Evolutionary conservation across 1,284 basidiomycete species (phyloP), one percentile per base, ranked within the genome.

Genomic region (Pyrrhoderma noxium): DNA sequence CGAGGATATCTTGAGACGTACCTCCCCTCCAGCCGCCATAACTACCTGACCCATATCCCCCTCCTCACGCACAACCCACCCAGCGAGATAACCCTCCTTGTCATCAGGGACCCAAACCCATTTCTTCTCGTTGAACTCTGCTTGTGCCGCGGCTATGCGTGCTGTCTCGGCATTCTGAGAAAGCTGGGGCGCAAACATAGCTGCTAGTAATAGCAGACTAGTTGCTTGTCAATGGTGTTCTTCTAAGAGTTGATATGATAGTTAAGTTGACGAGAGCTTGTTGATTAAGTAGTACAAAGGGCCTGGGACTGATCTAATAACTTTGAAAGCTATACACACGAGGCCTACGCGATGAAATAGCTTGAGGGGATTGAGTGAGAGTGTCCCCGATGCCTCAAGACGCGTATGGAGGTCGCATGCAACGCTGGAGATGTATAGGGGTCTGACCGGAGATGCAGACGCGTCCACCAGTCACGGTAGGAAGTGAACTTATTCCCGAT

Each of bases 111-210:
- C 86, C 93, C 93, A 96, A 2, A 96, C 93, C 85, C 89, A 93
- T 68, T 89, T 93, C 84, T 95, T 95, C 76, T 93, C 89, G 64
- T 93, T 94, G 69, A 95, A 96, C 66, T 95, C 92, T 39, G 92
- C 92, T 62, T 93, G 89, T 25, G 85, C 79, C 21, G 90, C 91
- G n/a, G 92, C 90, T 25, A 79, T 81, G 52, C 81, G 72, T 11
- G 87, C 85, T 38, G 83, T 80, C 62, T 88, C 87, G 46, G 79
- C 78, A 60, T 74, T 79, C 52, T 80, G 77, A 35, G 85, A 82
- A 48, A 70, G 71, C 47, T 77, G 70, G 55, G 73, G 70, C 21
- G 68, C 69, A 36, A 37, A n/a, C 51, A 52, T 52, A 31, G 14
- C 44, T 45, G 44, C 44, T 34, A 14, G 19, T 31, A 11, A 31